Evolutionary conservation across 257 asterid species (phyloP), one percentile per base, ranked within the genome.

Genomic region (Marsdenia floribunda): DNA sequence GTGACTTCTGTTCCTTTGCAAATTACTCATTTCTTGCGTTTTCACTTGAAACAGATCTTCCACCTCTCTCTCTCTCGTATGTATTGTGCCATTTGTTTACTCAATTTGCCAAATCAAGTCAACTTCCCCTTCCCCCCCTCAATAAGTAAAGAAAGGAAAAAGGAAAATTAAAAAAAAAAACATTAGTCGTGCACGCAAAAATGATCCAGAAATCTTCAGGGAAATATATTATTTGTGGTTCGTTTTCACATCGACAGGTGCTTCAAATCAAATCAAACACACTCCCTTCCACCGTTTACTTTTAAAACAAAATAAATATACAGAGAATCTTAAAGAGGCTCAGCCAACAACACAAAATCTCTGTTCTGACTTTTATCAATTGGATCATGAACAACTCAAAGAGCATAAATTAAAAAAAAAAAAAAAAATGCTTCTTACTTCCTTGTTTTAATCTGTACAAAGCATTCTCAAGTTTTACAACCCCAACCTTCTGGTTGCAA

Each of bases 1-100:
- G 90, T 85, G 89, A 87, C 88, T 76, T 65, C 26, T 85, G 96
- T 82, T 80, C 80, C 86, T 72, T 80, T 80, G 86, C 67, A 68
- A 85, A 70, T 76, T 75, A 73, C 60, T 74, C 77, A 70, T 49
- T n/a, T 29, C 73, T 38, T 73, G 42, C 49, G 71, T 74, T 35
- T 54, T 16, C 46, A 4, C 61, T 49, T 7, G 44, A 10, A 40
- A 40, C 13, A 26, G 46, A 52, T 4, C 38, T 4, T 52, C 61
- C 1, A 29, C 33, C 63, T 55, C 49, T 42, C 11, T 42, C 2
- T 44, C 13, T 44, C 10, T 44, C 12, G 49, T 7, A 7, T 44
- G 9, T 44, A 44, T 44, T 12, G 68, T 58, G 72, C 35, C 69
- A 8, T 24, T 77, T 73, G 9, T 42, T 71, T 54, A 58, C 37